Percentiles rank a stretch among this genome's conserved stretches.
These are phyloP conservation scores for Fusarium anthophilum DNA, from an alignment of 2,329 filamentous ascomycete genomes.

Conservation along the genomic window DNA sequence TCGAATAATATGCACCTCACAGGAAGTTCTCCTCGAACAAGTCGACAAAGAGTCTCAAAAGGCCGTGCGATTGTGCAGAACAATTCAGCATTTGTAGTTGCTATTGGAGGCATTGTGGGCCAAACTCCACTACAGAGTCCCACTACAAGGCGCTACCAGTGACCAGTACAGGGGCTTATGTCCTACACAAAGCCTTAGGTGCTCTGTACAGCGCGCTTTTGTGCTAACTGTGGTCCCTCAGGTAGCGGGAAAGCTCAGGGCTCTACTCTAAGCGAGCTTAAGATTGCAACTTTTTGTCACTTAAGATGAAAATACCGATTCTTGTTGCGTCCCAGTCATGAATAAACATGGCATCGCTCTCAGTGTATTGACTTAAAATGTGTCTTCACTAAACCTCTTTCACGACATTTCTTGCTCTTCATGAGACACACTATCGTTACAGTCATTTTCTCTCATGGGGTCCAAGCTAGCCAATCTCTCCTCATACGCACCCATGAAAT, in stretches of 20 bases:
- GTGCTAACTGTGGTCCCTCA: no score
- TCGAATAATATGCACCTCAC: fast-evolving
- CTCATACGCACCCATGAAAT: neutral
- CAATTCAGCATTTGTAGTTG: neutral
- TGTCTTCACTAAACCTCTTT: neutral
- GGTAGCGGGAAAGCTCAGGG: fast-evolving
- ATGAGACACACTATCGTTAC: fast-evolving
- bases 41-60: no score
- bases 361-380: neutral
- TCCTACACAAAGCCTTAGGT: no score
- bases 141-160: no score
- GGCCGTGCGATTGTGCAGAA: neutral
- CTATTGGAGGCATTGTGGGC: no score
- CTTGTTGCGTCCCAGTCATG: no score
- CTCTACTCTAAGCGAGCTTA: neutral
- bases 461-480: neutral
- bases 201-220: no score
- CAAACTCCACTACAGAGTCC: neutral
- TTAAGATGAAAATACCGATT: no score
- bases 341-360: neutral
- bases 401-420: no score
- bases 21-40: neutral
- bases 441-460: neutral
- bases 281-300: no score
- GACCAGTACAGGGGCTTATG: neutral